Evolutionary conservation across 371 early-diverging fungal species (phyloP), one percentile per base, ranked within the genome.

Genomic region (Lichtheimia ornata): DNA sequence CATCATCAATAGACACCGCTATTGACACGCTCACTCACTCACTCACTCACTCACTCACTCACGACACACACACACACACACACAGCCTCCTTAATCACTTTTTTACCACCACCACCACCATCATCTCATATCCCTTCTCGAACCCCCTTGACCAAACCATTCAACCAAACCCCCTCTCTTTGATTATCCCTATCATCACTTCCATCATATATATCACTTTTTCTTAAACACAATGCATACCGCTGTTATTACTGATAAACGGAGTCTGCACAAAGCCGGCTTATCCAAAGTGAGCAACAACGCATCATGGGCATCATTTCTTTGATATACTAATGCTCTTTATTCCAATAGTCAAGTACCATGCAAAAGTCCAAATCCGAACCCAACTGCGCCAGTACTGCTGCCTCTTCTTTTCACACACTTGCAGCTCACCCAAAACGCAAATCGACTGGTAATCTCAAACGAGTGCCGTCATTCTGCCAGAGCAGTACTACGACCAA

Each of bases 321-420:
- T 20, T 13, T 40, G 13, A 30, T 55, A 24, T 52, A 24, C 27
- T 18, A 15, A 52, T 27, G 3, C 52, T 52, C 5, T 25, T 20
- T 15, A 14, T 53, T 4, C 30, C 20, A 24, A 56, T 53, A 66
- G 67, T 55, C 69, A 12, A 60, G 59, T 54, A 59, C 73, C 62
- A 71, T 78, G 73, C 78, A 78, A 60, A 76, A 73, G 62, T 73
- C 73, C 41, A 70, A 62, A 67, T 78, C 78, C 13, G 78, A 74
- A 57, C 71, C 78, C 12, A 78, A 71, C 55, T 72, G 73, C 53
- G 62, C 71, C 53, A 65, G 63, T 22, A 65, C 57, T 22, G 61
- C 65, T 28, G 50, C 66, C 17, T n/a, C 61, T 18, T n/a, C 62
- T 14, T 66, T 64, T 28, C 56, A 44, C 25, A 20, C 57, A n/a